A percentile compares a stretch with the other conserved stretches of the same genome.
Conservation (phyloP, 257 asterid genomes). For the Parsonsia alboflavescens region DNA sequence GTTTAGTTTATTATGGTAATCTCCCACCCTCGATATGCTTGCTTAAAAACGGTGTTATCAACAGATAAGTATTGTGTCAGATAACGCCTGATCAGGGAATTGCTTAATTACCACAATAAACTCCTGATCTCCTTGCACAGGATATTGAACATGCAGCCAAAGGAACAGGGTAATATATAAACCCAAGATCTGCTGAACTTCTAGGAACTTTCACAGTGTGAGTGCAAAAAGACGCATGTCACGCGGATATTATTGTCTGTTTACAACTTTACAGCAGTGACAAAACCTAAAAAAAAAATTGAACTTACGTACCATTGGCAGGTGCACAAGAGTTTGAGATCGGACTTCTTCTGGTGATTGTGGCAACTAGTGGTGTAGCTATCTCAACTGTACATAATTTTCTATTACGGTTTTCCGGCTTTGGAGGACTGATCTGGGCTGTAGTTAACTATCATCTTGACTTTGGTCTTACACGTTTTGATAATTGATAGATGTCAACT, state of each 20-base stretch:
- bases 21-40: too few relatives aligned
- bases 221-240: background rate
- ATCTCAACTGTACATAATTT: background rate
- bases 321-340: too few relatives aligned
- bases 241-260: too few relatives aligned
- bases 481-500: too few relatives aligned
- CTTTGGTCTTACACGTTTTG: background rate
- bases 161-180: background rate
- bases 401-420: too few relatives aligned
- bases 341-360: background rate
- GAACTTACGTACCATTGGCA: too few relatives aligned
- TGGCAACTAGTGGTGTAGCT: background rate
- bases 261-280: conserved; percentile 12
- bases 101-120: too few relatives aligned
- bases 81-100: background rate
- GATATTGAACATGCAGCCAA: background rate
- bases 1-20: background rate
- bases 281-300: background rate
- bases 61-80: background rate
- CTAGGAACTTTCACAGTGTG: background rate
- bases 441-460: background rate
- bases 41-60: background rate
- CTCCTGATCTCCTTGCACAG: background rate
- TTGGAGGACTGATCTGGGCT: background rate
- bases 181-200: background rate